phyloP scores from a whole-genome alignment of 192 early-diverging fungal genomes.

The Physocladia obscura region DNA sequence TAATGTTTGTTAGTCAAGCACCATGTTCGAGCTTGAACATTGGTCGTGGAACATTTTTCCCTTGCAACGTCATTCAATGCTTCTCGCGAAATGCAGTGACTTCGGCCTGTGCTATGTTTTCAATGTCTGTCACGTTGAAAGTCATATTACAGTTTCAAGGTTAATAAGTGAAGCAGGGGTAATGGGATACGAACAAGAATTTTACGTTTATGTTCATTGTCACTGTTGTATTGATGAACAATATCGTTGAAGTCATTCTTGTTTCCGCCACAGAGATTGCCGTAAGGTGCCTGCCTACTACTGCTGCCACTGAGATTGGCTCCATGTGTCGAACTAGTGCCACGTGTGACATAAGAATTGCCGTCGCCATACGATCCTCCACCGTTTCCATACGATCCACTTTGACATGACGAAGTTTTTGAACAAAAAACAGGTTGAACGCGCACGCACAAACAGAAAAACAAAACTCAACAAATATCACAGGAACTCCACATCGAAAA shows the following conservation, averaged over 20 bases:
- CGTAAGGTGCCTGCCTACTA: constrained; percentile 6
- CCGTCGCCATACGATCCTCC: constrained; percentile 28
- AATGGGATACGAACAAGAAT: not conserved
- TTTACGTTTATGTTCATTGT: constrained; percentile 25
- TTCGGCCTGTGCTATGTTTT: constrained; percentile 30
- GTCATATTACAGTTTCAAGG: not conserved
- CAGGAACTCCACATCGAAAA: not conserved
- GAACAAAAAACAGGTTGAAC: too few relatives aligned
- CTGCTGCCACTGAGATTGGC: not conserved
- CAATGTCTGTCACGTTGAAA: constrained; percentile 10
- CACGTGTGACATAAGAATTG: constrained; percentile 24
- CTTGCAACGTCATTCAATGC: constrained; percentile 65
- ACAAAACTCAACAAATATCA: too few relatives aligned
- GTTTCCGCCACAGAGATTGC: constrained; percentile 21
- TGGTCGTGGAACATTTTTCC: constrained; percentile 58
- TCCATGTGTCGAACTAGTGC: not conserved
- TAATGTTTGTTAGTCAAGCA: constrained; percentile 65
- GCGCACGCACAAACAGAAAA: too few relatives aligned
- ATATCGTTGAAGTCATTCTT: constrained; percentile 33
- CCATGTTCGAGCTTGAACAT: constrained; percentile 74
- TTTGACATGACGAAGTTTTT: not conserved
- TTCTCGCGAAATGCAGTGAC: constrained; percentile 55
- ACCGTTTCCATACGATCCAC: constrained; percentile 33
- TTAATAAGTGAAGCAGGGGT: not conserved
- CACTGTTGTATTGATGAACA: constrained; percentile 40